Conservation (phyloP, 2,329 filamentous ascomycete species). For the Ophiobolus disseminans region DNA sequence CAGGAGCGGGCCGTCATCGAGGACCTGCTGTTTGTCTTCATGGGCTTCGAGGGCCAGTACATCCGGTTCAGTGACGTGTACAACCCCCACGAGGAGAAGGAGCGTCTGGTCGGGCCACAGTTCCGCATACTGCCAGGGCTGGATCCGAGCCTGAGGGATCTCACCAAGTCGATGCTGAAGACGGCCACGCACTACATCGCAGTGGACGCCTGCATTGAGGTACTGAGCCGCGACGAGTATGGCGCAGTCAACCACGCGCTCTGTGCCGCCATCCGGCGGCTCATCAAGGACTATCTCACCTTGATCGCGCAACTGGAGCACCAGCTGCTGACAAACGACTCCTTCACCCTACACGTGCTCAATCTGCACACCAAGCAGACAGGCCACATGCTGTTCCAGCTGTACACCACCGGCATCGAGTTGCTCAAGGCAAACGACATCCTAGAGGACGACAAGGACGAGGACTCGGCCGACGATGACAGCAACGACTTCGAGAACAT, state of each 20-base stretch:
- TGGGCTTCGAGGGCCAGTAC: slow-evolving; percentile 99
- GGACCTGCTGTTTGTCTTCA: slow-evolving; percentile 91
- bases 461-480: slow-evolving; percentile 73
- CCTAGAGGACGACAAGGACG: slow-evolving; percentile 74
- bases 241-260: slow-evolving; percentile 94
- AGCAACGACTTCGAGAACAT: slow-evolving; percentile 91
- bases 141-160: slow-evolving; percentile 88
- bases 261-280: slow-evolving; percentile 90
- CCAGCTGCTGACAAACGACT: slow-evolving; percentile 85
- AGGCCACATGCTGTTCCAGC: slow-evolving; percentile 86
- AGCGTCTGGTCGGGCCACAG: slow-evolving; percentile 80
- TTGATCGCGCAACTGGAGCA: slow-evolving; percentile 93
- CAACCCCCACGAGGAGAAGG: slow-evolving; percentile 83
- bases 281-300: slow-evolving; percentile 91
- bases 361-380: slow-evolving; percentile 92
- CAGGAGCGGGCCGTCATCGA: slow-evolving; percentile 90
- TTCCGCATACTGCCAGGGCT: slow-evolving; percentile 83
- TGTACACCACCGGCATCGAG: slow-evolving; percentile 80
- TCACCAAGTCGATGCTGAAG: slow-evolving; percentile 86
- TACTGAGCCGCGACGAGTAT: slow-evolving; percentile 91
- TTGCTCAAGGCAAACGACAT: slow-evolving; percentile 87
- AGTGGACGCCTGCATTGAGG: slow-evolving; percentile 89
- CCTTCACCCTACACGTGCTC: slow-evolving; percentile 90
- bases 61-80: slow-evolving; percentile 85
- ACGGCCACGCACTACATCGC: slow-evolving; percentile 95